A percentile compares a stretch with the other conserved stretches of the same genome.
phyloP scores from a whole-genome alignment of 139 green algal species.

The Yamagishiella unicocca region DNA sequence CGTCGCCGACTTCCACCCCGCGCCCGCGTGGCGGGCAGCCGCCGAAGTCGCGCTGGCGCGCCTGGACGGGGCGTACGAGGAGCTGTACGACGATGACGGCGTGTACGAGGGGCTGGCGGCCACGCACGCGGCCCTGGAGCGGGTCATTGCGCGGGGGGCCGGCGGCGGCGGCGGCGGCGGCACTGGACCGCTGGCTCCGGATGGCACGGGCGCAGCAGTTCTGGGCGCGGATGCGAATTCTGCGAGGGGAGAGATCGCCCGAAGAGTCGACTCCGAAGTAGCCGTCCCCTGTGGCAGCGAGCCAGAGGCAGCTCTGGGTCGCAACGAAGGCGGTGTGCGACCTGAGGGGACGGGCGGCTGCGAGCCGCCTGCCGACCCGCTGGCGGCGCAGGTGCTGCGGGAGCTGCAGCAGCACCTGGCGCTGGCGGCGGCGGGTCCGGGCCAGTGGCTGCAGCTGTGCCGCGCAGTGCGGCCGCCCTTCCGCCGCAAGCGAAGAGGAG shows the following conservation, averaged over 20 bases:
- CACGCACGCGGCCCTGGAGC: neutral
- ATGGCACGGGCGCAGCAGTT: too few relatives aligned
- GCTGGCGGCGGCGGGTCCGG: neutral
- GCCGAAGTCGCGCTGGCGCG: neutral
- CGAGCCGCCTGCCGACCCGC: neutral
- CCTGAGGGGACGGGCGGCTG: neutral
- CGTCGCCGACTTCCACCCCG: conserved; percentile 7
- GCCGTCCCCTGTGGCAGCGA: too few relatives aligned
- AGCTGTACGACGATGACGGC: neutral
- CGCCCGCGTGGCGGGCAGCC: neutral
- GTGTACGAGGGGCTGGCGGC: neutral
- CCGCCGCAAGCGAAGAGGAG: neutral
- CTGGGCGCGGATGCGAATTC: too few relatives aligned
- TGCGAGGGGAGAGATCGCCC: neutral
- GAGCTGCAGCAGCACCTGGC: neutral
- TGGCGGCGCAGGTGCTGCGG: neutral
- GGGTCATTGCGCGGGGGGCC: neutral
- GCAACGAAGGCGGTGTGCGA: too few relatives aligned
- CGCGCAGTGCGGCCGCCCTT: neutral
- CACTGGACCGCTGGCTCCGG: neutral
- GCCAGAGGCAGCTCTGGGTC: too few relatives aligned
- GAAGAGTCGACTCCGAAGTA: too few relatives aligned
- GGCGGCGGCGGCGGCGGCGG: neutral
- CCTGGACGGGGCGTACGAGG: neutral
- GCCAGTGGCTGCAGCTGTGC: conserved; percentile 39